phyloP scores from a whole-genome alignment of 805 yeast species.

The Saturnispora saitoi region DNA sequence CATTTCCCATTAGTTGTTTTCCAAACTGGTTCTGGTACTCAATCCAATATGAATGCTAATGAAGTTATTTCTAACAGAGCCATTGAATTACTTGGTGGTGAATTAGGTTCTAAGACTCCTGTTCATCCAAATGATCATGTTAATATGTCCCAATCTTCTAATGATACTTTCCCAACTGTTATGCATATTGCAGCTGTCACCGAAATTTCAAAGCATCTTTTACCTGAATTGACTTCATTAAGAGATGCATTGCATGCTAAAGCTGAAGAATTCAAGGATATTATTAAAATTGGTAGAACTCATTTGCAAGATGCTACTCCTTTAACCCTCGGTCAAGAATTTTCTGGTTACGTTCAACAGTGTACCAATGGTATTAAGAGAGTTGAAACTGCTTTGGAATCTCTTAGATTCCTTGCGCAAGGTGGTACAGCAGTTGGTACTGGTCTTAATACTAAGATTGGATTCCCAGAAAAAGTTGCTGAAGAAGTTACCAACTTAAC shows the following conservation, averaged over 20 bases:
- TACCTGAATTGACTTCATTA: slow-evolving; percentile 74
- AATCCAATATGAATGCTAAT: slow-evolving; percentile 97
- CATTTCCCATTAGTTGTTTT: slow-evolving; percentile 97
- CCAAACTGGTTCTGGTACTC: slow-evolving; percentile 99
- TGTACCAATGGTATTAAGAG: slow-evolving; percentile 83
- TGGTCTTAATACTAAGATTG: slow-evolving; percentile 89
- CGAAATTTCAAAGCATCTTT: slow-evolving; percentile 64
- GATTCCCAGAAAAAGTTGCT: slow-evolving; percentile 84
- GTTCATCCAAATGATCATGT: slow-evolving; percentile 99
- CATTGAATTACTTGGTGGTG: slow-evolving; percentile 90
- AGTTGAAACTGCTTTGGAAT: slow-evolving; percentile 68
- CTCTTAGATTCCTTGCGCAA: slow-evolving; percentile 81
- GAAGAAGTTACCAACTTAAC: slow-evolving; percentile 77
- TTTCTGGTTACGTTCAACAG: slow-evolving; percentile 94
- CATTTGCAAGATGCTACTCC: slow-evolving; percentile 99
- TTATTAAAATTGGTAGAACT: slow-evolving; percentile 98
- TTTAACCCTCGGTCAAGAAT: slow-evolving; percentile 94
- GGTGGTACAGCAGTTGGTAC: slow-evolving; percentile 99
- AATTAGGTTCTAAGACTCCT: slow-evolving; percentile 82
- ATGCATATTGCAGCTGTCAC: slow-evolving; percentile 99
- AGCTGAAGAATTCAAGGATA: slow-evolving; percentile 73
- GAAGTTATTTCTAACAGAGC: slow-evolving; percentile 98
- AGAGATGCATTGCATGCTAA: slow-evolving; percentile 73
- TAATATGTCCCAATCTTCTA: slow-evolving; percentile 97
- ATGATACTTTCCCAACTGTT: slow-evolving; percentile 98